Evolutionary conservation across 139 green algal species (phyloP), one percentile per base, ranked within the genome.

Genomic region (Pseudopediastrum boryanum): DNA sequence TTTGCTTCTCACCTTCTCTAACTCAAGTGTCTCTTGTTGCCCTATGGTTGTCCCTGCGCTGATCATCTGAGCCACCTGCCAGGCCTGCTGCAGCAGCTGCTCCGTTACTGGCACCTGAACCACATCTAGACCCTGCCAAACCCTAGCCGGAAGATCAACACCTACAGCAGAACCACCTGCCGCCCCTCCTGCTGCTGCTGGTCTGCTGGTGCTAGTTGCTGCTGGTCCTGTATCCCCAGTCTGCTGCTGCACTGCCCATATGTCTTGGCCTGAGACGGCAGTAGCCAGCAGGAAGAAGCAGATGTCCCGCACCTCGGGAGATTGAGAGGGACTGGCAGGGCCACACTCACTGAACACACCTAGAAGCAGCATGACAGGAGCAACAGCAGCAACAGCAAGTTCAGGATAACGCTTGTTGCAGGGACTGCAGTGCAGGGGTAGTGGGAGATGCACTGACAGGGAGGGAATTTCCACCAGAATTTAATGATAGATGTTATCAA

Each of bases 281-380:
- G 69, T n/a, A 19, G 71, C 71, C n/a, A 78, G 36, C 2, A 78
- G 71, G 13, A 44, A 56, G 12, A 78, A 51, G 41, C 54, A 69
- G 8, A 65, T 23, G 25, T 66, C 71, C 27, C 66, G 13, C 5
- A 74, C 27, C 27, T 38, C 39, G 7, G 10, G 27, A 61, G 9
- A 61, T 12, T 51, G 64, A 72, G 64, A 61, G 1, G 50, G 23
- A 29, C 23, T 25, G 1, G 23, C 23, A 25, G 50, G 23, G 23
- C 23, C 50, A 29, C 50, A 25, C 50, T 61, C 50, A 61, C 1
- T 61, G 23, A 61, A 61, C 25, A 61, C 25, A 1, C 25, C 25
- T 61, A 1, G 23, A 1, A 2, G 25, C 25, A 61, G 1, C 23
- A 1, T 61, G 50, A 61, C 50, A 61, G 50, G 23, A 61, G 50